Base-by-base conservation (phyloP, 305 asterid species). In the Stenogyne calaminthoides region DNA sequence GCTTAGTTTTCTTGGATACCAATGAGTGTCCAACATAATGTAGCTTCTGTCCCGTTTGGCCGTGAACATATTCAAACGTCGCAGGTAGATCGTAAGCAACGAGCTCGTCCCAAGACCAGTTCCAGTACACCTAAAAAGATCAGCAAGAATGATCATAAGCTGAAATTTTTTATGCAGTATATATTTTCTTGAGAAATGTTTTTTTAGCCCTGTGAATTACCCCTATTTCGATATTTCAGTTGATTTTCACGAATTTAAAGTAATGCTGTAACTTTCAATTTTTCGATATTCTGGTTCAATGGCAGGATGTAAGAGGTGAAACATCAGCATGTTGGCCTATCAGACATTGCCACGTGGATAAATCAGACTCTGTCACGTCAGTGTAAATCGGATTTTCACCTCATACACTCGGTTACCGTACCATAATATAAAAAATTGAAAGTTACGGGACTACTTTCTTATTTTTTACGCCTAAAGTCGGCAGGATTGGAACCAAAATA, bases 21-120 rank as follows among this genome's bases (percentile, higher is more conserved):
- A 83, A 67, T 64, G 91, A 88, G 49, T 86, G 91, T 9, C 94
- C 94, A 75, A 84, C 86, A n/a, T n/a, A 88, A 77, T 88, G 91
- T 40, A 81, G 73, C 29, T 81, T 84, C 74, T 81, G 86, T 32
- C 85, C 86, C 5, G 89, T 84, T 74, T 83, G 88, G 29, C 57
- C 80, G 39, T 84, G 64, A 59, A 88, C 85, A 22, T 83, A 83
- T 15, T 76, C 76, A 54, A 83, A 70, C 6, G 81, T 74, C 49
- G 89, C 87, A 7, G 89, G 89, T 22, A 88, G 85, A 71, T 88
- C 93, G 36, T 80, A 80, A 14, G 81, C 81, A 11, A 36, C 87
- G 66, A 88, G 77, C 84, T 88, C 90, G 79, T 88, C 90, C 93
- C 93, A 88, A 2, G 89, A 77, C 93, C 93, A 88, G 49, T 84